Percentiles rank a stretch among this genome's conserved stretches.
Evolutionary conservation across 2,329 filamentous ascomycete genomes (phyloP).

Genomic region (Fonsecaea erecta): DNA sequence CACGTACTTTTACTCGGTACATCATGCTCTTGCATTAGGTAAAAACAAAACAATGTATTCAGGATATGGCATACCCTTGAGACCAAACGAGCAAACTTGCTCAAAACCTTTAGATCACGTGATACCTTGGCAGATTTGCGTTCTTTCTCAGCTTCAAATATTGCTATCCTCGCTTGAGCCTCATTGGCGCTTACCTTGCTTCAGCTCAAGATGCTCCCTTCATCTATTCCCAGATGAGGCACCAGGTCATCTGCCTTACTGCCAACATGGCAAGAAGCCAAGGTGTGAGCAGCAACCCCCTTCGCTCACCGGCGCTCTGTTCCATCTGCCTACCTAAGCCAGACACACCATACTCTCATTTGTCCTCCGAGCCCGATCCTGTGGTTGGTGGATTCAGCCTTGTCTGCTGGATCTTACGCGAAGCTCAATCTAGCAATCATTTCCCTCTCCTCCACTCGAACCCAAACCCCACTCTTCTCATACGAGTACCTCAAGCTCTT

Average conservation of each 20-base stretch:
- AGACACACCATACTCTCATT: neutral
- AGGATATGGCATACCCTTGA: too few species aligned
- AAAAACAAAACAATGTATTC: too few species aligned
- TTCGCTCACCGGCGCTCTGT: neutral
- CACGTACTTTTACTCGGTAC: too few species aligned
- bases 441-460: conserved; percentile 12
- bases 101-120: too few species aligned
- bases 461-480: neutral
- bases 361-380: neutral
- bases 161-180: neutral
- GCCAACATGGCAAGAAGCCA: neutral
- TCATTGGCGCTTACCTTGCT: neutral
- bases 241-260: neutral
- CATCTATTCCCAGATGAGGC: neutral
- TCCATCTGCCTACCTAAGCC: neutral
- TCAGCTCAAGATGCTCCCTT: neutral
- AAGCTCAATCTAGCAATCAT: conserved; percentile 31
- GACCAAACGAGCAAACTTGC: too few species aligned
- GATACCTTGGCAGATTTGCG: neutral
- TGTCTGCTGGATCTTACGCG: conserved; percentile 14
- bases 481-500: neutral
- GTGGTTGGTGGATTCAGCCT: conserved; percentile 9
- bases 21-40: too few species aligned
- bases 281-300: neutral
- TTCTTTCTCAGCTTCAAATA: neutral